Base-by-base conservation (phyloP, 768 basidiomycete genomes). In the Podaxis pistillaris region DNA sequence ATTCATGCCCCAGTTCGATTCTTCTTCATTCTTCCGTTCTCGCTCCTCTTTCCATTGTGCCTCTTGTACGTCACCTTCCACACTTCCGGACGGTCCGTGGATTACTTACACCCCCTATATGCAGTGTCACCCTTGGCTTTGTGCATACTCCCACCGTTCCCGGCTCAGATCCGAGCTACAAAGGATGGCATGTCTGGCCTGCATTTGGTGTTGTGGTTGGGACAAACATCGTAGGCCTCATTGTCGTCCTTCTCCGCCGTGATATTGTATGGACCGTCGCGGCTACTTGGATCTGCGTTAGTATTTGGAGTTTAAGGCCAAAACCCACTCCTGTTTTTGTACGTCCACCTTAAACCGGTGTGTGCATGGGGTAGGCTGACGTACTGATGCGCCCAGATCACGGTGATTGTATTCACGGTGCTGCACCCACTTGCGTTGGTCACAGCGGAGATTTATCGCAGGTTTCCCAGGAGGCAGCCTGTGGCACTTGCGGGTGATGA, bases 1-100 rank as follows among this genome's bases (percentile, higher is more conserved):
- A 91, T 97, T 60, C 95, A 97, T 67, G 90, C 91, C 0, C 96
- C 96, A 0, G 78, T 96, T 58, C 81, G 91, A 2, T 87, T 93
- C 63, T 89, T 89, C 71, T 72, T 83, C 44, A 73, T 81, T 30
- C 70, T 88, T 1, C 83, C 85, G 2, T 71, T 88, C 28, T 74
- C 74, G 3, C 75, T 90, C 38, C 75, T 90, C 62, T 87, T 93
- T 64, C 80, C 83, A 0, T 69, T 82, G 59, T 82, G 72, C 68
- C 85, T 84, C 53, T 90, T 79, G 85, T 91, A 61, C 75, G 86
- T 64, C 37, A 66, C 15, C 11, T 19, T 44, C n/a, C 19, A 19
- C 19, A 19, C 19, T 19, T 19, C 19, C 19, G 19, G 19, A 19
- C 19, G 19, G 19, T 19, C 19, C 19, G 19, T 22, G 3, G 9